These are phyloP conservation scores for Venturia oleaginea DNA, from an alignment of 2,329 filamentous ascomycete genomes.

Conservation along the genomic window DNA sequence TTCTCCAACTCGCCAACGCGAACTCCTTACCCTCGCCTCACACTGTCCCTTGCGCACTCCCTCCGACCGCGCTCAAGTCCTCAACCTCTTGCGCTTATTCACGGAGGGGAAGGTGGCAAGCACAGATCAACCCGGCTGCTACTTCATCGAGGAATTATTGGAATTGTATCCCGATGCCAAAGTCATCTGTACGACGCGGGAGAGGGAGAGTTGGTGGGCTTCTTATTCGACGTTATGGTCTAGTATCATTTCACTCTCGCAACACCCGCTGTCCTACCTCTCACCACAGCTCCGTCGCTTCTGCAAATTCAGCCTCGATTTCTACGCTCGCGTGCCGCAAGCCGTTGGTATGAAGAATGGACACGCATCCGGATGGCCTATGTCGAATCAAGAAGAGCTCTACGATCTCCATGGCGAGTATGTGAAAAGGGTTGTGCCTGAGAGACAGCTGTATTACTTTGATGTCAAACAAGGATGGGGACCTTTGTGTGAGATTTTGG, in stretches of 20 bases:
- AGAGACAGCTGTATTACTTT: constrained; percentile 18
- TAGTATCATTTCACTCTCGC: neutral
- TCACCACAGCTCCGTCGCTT: neutral
- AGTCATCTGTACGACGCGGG: constrained; percentile 30
- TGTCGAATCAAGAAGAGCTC: constrained; percentile 12
- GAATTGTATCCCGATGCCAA: constrained; percentile 41
- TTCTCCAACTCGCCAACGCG: constrained; percentile 20
- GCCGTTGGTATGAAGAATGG: neutral
- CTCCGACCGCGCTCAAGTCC: constrained; percentile 22
- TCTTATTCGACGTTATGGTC: neutral
- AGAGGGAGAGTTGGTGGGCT: constrained; percentile 12
- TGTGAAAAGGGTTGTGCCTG: constrained; percentile 19
- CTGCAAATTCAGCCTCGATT: neutral
- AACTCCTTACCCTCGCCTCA: constrained; percentile 19
- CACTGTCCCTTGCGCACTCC: constrained; percentile 17
- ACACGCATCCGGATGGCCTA: neutral
- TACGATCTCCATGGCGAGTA: constrained; percentile 17
- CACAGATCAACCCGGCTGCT: constrained; percentile 36
- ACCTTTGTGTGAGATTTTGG: constrained; percentile 19
- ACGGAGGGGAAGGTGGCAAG: constrained; percentile 32
- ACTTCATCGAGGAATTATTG: constrained; percentile 38
- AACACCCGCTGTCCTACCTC: neutral
- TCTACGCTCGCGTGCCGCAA: neutral
- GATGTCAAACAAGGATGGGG: constrained; percentile 5
- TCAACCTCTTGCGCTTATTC: constrained; percentile 25